Percentiles rank a stretch among this genome's conserved stretches.
phyloP scores from a whole-genome alignment of 2,329 filamentous ascomycete genomes.

The Coleophoma cylindrospora region DNA sequence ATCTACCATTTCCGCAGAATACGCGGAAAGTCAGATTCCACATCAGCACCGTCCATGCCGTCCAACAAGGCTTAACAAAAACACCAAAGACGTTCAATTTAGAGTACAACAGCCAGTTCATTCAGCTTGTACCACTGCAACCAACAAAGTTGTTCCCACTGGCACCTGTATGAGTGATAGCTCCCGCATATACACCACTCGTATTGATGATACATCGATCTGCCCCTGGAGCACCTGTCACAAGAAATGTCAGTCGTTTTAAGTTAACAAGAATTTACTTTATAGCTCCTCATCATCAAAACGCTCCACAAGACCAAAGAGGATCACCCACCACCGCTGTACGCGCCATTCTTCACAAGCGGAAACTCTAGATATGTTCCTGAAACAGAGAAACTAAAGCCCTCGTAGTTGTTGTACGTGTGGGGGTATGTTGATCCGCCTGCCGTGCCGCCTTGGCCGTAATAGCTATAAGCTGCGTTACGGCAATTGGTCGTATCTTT shows the following conservation, averaged over 20 bases:
- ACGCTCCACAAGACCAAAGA: constrained; percentile 4
- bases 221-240: constrained; percentile 53
- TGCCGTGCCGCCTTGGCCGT: constrained; percentile 31
- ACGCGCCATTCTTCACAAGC: constrained; percentile 40
- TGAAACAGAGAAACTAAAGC: constrained; percentile 50
- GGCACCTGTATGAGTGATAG: constrained; percentile 67
- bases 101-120: too few relatives aligned
- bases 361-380: constrained; percentile 63
- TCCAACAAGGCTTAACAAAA: too few relatives aligned
- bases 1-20: too few relatives aligned
- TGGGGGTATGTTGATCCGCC: constrained; percentile 46
- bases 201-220: constrained; percentile 63
- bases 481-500: background rate
- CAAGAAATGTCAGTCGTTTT: too few relatives aligned
- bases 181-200: constrained; percentile 50
- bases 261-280: background rate
- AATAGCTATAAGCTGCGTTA: constrained; percentile 40
- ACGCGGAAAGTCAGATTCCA: too few relatives aligned
- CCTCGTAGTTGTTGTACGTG: constrained; percentile 57
- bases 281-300: background rate
- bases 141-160: constrained; percentile 63
- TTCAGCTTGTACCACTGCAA: constrained; percentile 33
- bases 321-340: constrained; percentile 44
- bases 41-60: too few relatives aligned
- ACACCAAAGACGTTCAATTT: too few relatives aligned